phyloP scores from a whole-genome alignment of 2,329 filamentous ascomycete species.

The Talaromyces sp. region DNA sequence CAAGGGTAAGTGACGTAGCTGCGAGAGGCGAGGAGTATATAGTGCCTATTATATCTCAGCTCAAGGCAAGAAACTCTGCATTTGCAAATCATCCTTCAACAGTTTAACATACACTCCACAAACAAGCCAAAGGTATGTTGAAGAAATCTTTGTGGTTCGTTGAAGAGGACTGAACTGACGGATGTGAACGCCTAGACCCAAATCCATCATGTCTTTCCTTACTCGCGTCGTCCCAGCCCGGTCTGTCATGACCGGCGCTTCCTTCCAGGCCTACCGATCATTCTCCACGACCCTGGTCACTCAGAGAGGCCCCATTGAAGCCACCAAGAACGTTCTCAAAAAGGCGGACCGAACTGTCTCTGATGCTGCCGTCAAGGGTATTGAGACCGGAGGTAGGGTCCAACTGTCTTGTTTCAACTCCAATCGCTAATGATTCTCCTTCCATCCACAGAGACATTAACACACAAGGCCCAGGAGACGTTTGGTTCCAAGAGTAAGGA shows the following conservation, averaged over 20 bases:
- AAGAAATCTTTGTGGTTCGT: background rate
- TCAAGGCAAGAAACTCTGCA: background rate
- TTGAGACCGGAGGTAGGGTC: constrained; percentile 59
- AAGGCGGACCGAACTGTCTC: constrained; percentile 53
- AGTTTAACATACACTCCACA: background rate
- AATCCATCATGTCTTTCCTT: constrained; percentile 7
- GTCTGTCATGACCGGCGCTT: constrained; percentile 1
- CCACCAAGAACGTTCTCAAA: constrained; percentile 55
- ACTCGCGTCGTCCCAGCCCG: constrained; percentile 4
- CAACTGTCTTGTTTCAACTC: constrained; percentile 10
- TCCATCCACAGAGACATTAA: constrained; percentile 50
- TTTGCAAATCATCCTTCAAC: no score
- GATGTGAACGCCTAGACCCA: background rate
- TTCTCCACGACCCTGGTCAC: constrained; percentile 51
- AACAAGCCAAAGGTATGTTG: background rate
- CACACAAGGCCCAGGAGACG: constrained; percentile 41
- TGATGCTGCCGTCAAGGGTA: constrained; percentile 55
- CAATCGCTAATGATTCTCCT: background rate
- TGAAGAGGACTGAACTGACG: background rate
- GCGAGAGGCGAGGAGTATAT: background rate
- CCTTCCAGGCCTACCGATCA: constrained; percentile 17
- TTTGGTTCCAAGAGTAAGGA: constrained; percentile 41
- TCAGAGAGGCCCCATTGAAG: constrained; percentile 51
- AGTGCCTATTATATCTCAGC: background rate
- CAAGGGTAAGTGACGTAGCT: background rate